Conservation (phyloP, 176 grass and related monocot species). For the Leersia perrieri region DNA sequence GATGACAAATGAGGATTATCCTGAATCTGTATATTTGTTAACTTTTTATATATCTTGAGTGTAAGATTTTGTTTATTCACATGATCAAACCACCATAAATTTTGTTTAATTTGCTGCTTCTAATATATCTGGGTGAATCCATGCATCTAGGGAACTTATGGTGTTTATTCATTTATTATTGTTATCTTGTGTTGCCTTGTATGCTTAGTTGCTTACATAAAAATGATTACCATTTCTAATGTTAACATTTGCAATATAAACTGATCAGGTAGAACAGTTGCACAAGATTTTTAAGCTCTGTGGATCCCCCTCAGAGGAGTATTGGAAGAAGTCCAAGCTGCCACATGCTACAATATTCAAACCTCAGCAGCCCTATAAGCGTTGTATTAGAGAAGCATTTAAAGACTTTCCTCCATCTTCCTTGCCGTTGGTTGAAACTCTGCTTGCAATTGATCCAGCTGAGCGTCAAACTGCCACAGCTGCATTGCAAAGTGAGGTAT, state of each 20-base stretch:
- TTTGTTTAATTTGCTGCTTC: not conserved
- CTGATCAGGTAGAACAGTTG: constrained; percentile 59
- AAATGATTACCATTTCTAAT: constrained; percentile 7
- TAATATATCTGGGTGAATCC: not conserved
- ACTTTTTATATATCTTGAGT: not conserved
- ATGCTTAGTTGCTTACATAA: not conserved
- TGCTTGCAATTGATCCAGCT: constrained; percentile 59
- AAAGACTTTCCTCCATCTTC: constrained; percentile 53
- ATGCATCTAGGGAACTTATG: not conserved
- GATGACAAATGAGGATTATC: not conserved
- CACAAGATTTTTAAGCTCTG: constrained; percentile 74
- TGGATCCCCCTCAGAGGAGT: constrained; percentile 61
- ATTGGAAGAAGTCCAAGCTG: constrained; percentile 68
- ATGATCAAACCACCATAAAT: constrained; percentile 4
- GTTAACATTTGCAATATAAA: constrained; percentile 14
- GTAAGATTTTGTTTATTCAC: not conserved
- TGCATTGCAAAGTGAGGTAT: constrained; percentile 59
- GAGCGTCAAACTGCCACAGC: constrained; percentile 55
- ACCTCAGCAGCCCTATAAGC: constrained; percentile 55
- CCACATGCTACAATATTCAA: constrained; percentile 62
- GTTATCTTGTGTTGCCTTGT: constrained; percentile 1
- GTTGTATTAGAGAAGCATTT: constrained; percentile 60
- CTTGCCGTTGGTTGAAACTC: constrained; percentile 54
- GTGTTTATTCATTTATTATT: not conserved
- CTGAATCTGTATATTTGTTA: not conserved